Percentiles rank a stretch among this genome's conserved stretches.
Evolutionary conservation across 495 filamentous ascomycete species (phyloP).

Genomic region (Beverwykella pulmonaria): DNA sequence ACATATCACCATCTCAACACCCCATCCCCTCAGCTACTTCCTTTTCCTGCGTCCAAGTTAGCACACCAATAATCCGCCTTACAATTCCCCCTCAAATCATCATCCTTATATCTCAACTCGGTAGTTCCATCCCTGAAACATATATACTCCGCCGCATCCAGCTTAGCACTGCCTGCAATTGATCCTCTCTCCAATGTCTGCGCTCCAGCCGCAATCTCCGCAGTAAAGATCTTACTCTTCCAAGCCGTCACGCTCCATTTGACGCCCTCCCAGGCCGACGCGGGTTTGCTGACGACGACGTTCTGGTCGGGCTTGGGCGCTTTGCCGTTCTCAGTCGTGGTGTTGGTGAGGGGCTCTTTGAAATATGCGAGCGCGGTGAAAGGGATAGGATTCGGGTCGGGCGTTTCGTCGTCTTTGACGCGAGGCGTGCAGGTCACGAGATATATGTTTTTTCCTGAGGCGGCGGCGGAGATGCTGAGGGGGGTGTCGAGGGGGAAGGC

Average conservation of each 20-base stretch:
- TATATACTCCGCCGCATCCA: constrained; percentile 3
- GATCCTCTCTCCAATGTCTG: neutral
- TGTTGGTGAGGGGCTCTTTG: constrained; percentile 1
- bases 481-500: neutral
- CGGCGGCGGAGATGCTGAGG: neutral
- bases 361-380: constrained; percentile 22
- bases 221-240: constrained; percentile 6
- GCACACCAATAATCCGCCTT: constrained; percentile 26
- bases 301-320: neutral
- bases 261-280: constrained; percentile 15
- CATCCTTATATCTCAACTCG: constrained; percentile 11
- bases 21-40: too few species aligned
- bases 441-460: constrained; percentile 15
- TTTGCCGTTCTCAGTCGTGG: neutral
- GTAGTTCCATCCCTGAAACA: constrained; percentile 20
- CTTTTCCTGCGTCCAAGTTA: neutral
- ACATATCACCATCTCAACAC: too few species aligned
- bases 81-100: constrained; percentile 18
- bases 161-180: constrained; percentile 4
- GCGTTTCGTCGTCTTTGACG: neutral
- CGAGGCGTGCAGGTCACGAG: constrained; percentile 14
- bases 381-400: neutral
- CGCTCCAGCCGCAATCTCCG: neutral
- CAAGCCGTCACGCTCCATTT: constrained; percentile 15
- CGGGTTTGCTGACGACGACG: constrained; percentile 6